These are phyloP conservation scores for Yamadazyma friedrichii DNA, from an alignment of 1,139 yeast genomes.

Conservation along the genomic window DNA sequence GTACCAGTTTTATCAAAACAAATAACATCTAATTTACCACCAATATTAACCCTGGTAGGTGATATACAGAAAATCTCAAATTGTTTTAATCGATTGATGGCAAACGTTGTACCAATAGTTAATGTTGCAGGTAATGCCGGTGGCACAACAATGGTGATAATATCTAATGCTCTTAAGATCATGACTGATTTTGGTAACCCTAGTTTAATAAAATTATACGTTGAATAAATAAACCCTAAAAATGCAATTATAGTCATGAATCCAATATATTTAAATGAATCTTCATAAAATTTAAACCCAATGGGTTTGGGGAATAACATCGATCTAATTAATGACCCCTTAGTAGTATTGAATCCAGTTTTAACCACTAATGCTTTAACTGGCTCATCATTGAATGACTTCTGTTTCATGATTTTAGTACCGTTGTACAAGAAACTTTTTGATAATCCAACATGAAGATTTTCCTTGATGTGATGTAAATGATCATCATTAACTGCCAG, in stretches of 20 bases:
- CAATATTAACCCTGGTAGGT: conserved; percentile 90
- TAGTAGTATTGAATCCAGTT: conserved; percentile 93
- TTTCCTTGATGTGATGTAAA: conserved; percentile 54
- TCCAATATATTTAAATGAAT: conserved; percentile 93
- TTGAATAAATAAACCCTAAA: conserved; percentile 80
- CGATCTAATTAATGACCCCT: conserved; percentile 91
- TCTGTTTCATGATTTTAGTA: conserved; percentile 80
- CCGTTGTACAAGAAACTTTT: conserved; percentile 83
- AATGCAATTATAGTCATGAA: conserved; percentile 87
- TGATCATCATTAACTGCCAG: conserved; percentile 63
- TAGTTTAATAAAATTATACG: conserved; percentile 75
- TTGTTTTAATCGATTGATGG: conserved; percentile 69
- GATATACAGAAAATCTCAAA: conserved; percentile 79
- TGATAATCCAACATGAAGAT: conserved; percentile 65
- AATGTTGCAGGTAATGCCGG: conserved; percentile 98
- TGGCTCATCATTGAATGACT: conserved; percentile 62
- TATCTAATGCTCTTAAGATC: conserved; percentile 85
- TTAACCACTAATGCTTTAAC: conserved; percentile 86
- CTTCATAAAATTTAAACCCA: conserved; percentile 90
- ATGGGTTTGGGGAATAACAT: conserved; percentile 96
- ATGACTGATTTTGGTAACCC: conserved; percentile 70
- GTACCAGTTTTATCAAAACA: conserved; percentile 98
- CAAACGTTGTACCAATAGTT: conserved; percentile 94
- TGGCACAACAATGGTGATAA: conserved; percentile 95
- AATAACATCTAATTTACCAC: conserved; percentile 86